Base-by-base conservation (phyloP, 1,284 basidiomycete genomes). In the Clitocybe nebularis region DNA sequence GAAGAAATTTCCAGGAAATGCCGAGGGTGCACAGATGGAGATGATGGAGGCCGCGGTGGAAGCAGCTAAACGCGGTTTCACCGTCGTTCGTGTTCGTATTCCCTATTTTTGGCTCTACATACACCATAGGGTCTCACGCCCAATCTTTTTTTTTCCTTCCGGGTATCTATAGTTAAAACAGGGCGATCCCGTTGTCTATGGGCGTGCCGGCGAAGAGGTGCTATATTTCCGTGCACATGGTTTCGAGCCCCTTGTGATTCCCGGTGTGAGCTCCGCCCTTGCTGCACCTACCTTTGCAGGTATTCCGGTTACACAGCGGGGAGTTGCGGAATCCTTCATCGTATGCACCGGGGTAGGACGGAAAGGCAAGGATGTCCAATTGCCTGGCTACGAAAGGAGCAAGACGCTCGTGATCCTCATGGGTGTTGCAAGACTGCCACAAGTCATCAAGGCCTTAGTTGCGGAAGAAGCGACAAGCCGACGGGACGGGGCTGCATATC, bases 1-100 rank as follows among this genome's bases (percentile, higher is more conserved):
- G 10, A 86, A 87, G 52, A 99, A 99, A 62, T 98, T 96, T 69
- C 95, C 95, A 0, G 95, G 95, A 0, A 98, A 98, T 58, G 92
- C 93, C 1, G 95, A 98, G 42, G 85, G 88, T 14, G 93, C 93
- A 0, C 95, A 98, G 62, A 79, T 77, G 36, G 95, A 98, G 66
- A 81, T 98, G 69, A 95, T 97, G 88, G 79, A 88, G 48, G 80
- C 86, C 6, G 95, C 93, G 0, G 69, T 96, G 2, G 84, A 87
- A 39, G 93, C 84, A 7, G 92, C 90, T 0, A 69, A 66, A 22
- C 73, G 75, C 7, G 95, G 95, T 0, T 70, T 93, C 55, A 87
- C 81, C 2, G 93, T 99, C 22, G 89, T 99, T 16, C 74, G 95
- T 25, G 85, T 89, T 53, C 36, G 81, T 69, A 19, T n/a, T n/a